Evolutionary conservation across 345 rosid genomes (phyloP), one percentile per base, ranked within the genome.

Genomic region (Melaleuca alternifolia): DNA sequence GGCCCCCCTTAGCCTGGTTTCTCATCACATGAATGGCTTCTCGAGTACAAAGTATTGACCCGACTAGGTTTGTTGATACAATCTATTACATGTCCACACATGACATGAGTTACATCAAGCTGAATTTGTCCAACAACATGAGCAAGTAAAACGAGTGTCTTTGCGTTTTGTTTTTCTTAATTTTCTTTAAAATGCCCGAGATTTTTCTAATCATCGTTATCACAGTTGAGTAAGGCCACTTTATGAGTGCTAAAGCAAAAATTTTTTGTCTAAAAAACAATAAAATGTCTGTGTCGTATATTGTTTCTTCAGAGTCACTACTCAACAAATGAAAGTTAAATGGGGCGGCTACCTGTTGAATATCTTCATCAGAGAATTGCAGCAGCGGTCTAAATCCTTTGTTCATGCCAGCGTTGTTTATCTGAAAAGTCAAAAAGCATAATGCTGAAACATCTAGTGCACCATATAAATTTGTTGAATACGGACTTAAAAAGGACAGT

Each of bases 51-150:
- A 97, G 93, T 86, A 95, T 93, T 12, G 99, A 97, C 86, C 99
- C 99, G 61, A 97, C 95, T 89, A 97, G 89, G 89, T 97, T 97
- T 85, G 98, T 96, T n/a, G 97, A 96, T 81, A 97, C 98, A 89
- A 96, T 97, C 99, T 97, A 85, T n/a, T 86, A 89, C 48, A 50
- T 51, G 48, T 51, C 56, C 85, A 37, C n/a, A 83, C 37, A 44
- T 30, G 1, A 83, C 18, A 65, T 52, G 44, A 83, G 50, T 53
- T 53, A 61, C 50, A 37, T 83, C 61, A 51, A 52, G 54, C 56
- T n/a, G 84, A 82, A 33, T 37, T 71, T 12, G 23, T 33, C 9
- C 48, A 37, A 71, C 79, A 71, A 37, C 79, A 71, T 37, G 2
- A 71, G 79, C 13, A 71, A 71, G 79, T 71, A 71, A 33, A 71